These are phyloP conservation scores for Colletotrichum sublineola DNA, from an alignment of 2,329 filamentous ascomycete genomes.

Conservation along the genomic window DNA sequence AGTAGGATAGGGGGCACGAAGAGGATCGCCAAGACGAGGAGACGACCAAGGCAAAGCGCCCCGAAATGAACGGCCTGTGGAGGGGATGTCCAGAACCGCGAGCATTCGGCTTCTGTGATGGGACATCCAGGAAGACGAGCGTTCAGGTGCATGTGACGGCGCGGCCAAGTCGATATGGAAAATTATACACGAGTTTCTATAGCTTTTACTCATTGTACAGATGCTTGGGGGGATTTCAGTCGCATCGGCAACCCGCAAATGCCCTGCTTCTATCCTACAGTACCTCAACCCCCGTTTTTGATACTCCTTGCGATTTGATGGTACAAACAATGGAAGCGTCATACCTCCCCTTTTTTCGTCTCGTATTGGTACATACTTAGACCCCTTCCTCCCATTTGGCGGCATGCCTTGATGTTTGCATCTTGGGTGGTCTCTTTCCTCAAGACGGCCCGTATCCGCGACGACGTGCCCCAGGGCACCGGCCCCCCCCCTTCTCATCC, in stretches of 20 bases:
- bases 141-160: neutral
- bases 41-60: neutral
- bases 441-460: too few species aligned
- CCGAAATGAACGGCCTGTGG: neutral
- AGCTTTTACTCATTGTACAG: conserved; percentile 31
- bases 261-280: conserved; percentile 35
- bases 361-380: conserved; percentile 29
- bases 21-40: neutral
- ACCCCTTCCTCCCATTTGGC: neutral
- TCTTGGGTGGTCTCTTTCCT: neutral
- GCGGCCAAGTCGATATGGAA: neutral
- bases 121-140: neutral
- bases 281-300: neutral
- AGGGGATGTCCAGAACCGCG: neutral
- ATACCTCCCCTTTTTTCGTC: conserved; percentile 7
- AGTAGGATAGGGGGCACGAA: neutral
- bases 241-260: conserved; percentile 3
- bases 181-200: conserved; percentile 30
- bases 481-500: neutral
- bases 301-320: conserved; percentile 18
- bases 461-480: neutral
- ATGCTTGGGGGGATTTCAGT: conserved; percentile 17
- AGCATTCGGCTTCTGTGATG: neutral
- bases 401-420: neutral
- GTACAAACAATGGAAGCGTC: conserved; percentile 25